Base-by-base conservation (phyloP, 768 basidiomycete species). In the Stropharia rugosoannulata region DNA sequence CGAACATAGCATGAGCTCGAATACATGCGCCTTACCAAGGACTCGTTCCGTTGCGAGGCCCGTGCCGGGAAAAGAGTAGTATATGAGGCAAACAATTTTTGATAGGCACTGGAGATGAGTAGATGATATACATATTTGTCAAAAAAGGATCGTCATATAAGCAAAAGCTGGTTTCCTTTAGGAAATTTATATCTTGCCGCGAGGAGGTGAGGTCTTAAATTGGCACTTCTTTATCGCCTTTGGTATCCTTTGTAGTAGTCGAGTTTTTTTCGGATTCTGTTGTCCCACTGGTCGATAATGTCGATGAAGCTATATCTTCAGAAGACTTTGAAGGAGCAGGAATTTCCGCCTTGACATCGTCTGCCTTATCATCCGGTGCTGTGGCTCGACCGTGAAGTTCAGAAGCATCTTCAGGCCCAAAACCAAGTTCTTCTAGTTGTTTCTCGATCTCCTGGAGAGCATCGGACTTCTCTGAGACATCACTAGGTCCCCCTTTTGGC, bases 371-470 rank as follows among this genome's bases (percentile, higher is more conserved):
- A 4, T 49, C 27, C 4, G 41, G 25, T 5, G 39, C 4, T 12
- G 38, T 51, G 29, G 29, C 32, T 22, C 22, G 22, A 22, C 22
- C 22, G 3, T 22, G 12, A 6, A 10, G 25, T 11, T 36, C 18
- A 27, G 38, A 10, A 51, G 40, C 57, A 19, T 54, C 35, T 18
- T 57, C 36, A 39, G 58, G 16, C 11, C 50, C 53, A 6, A 67
- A 54, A 13, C 41, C 58, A 49, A 67, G 58, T 32, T 56, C 36
- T 15, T 57, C 55, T n/a, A 67, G 55, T 16, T 57, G 55, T 44
- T 63, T 59, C 39, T 64, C 59, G 19, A 65, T 60, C 32, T 54
- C 62, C 18, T 61, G 52, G 49, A 64, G 45, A 13, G 50, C 56
- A 4, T 59, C 64, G 1, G 54, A 37, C 27, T 60, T 58, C 25